A percentile compares a stretch with the other conserved stretches of the same genome.
Evolutionary conservation across 208 protist genomes (phyloP).

Genomic region (Trypanosoma boissoni): DNA sequence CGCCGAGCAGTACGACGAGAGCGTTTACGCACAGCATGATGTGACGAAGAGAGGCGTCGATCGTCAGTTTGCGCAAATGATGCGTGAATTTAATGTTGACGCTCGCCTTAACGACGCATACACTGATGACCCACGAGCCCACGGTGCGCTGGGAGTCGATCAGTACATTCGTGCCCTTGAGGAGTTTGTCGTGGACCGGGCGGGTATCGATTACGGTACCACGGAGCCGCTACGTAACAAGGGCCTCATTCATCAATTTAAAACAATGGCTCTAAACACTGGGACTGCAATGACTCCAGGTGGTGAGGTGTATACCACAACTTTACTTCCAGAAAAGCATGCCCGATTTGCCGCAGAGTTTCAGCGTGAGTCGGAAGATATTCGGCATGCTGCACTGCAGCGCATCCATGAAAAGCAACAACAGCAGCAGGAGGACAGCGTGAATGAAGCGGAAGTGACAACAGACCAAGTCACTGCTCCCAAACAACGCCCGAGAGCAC

Average conservation of each 20-base stretch:
- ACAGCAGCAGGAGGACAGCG: constrained; percentile 5
- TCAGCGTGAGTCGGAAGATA: constrained; percentile 60
- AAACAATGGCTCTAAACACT: constrained; percentile 46
- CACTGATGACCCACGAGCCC: constrained; percentile 71
- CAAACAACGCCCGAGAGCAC: constrained; percentile 10
- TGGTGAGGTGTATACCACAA: constrained; percentile 64
- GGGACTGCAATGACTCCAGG: constrained; percentile 47
- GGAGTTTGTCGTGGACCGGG: constrained; percentile 74
- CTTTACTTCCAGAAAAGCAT: constrained; percentile 65
- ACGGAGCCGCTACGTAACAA: constrained; percentile 74
- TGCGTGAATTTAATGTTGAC: constrained; percentile 73
- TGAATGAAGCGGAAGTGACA: not conserved
- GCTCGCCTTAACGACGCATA: constrained; percentile 64
- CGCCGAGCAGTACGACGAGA: not conserved
- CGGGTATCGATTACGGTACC: constrained; percentile 65
- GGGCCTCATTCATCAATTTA: constrained; percentile 77
- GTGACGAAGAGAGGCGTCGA: constrained; percentile 46
- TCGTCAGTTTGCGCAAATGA: constrained; percentile 68
- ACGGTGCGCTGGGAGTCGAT: constrained; percentile 63
- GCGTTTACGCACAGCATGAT: constrained; percentile 48
- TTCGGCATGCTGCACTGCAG: constrained; percentile 50
- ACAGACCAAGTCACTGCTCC: not conserved
- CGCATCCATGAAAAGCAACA: constrained; percentile 27
- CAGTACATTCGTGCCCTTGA: constrained; percentile 80
- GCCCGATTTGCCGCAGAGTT: constrained; percentile 67